Conservation (phyloP, 225 moss, liverwort and hornwort species). For the Thuidium tamariscinum region DNA sequence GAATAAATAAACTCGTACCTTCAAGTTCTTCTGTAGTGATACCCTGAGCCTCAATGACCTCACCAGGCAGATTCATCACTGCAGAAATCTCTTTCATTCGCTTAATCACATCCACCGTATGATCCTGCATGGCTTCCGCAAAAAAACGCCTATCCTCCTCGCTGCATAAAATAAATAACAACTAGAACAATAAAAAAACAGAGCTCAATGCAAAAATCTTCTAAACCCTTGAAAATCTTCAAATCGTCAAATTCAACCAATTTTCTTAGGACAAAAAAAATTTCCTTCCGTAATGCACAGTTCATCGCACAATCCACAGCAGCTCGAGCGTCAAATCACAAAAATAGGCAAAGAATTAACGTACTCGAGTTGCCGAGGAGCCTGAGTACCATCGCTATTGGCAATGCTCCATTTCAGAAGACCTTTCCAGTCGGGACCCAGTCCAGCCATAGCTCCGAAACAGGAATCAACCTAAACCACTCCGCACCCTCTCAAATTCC, state of each 20-base stretch:
- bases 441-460: conserved; percentile 25
- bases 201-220: background rate
- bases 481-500: background rate
- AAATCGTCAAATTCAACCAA: background rate
- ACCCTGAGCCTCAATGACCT: conserved; percentile 62
- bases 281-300: too few species aligned
- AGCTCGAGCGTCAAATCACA: background rate
- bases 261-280: background rate
- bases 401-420: conserved; percentile 86
- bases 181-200: background rate
- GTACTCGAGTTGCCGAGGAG: conserved; percentile 57
- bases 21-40: conserved; percentile 67
- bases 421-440: conserved; percentile 68
- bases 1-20: conserved; percentile 16
- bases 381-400: conserved; percentile 52
- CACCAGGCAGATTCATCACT: conserved; percentile 59
- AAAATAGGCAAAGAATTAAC: background rate
- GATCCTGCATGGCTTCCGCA: conserved; percentile 63
- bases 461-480: background rate
- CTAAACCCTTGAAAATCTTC: background rate
- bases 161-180: conserved; percentile 10
- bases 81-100: conserved; percentile 85
- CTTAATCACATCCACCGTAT: conserved; percentile 54
- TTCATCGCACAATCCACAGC: background rate
- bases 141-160: conserved; percentile 79